phyloP scores from a whole-genome alignment of 2,329 filamentous ascomycete species.

The Scytalidium lignicola region DNA sequence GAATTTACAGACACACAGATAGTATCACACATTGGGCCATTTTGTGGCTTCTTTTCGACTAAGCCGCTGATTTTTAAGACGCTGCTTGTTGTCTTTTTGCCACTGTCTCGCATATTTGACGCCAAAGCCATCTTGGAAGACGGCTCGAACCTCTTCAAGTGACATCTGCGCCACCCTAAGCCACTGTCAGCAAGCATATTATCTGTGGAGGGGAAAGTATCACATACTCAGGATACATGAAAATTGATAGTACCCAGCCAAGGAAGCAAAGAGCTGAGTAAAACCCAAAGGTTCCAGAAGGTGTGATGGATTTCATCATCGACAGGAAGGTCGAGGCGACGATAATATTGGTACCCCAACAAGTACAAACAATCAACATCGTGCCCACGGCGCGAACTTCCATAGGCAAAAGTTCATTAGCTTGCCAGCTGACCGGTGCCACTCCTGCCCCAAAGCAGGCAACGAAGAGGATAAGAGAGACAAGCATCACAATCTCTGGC shows the following conservation, averaged over 20 bases:
- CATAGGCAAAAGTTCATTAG: constrained; percentile 40
- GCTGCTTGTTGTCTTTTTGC: constrained; percentile 9
- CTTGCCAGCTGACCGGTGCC: constrained; percentile 41
- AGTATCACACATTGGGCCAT: no score
- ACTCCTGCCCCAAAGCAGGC: constrained; percentile 38
- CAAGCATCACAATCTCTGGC: constrained; percentile 3
- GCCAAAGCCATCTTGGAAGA: constrained; percentile 41
- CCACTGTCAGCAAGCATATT: constrained; percentile 35
- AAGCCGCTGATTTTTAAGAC: background rate
- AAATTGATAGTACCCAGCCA: constrained; percentile 41
- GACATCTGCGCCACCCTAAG: constrained; percentile 47
- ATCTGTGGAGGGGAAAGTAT: no score
- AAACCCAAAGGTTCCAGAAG: constrained; percentile 44
- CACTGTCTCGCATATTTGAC: constrained; percentile 33
- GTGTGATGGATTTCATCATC: constrained; percentile 43
- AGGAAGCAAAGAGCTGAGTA: constrained; percentile 42
- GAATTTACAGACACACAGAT: no score
- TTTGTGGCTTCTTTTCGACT: no score
- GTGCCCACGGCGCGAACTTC: constrained; percentile 43
- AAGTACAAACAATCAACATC: constrained; percentile 43
- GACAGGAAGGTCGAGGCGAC: constrained; percentile 44
- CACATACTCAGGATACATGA: constrained; percentile 36
- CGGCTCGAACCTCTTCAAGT: constrained; percentile 42
- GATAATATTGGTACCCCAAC: constrained; percentile 44
- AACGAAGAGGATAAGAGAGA: constrained; percentile 17